phyloP scores from a whole-genome alignment of 2,329 filamentous ascomycete genomes.

The Helotiales sp. region DNA sequence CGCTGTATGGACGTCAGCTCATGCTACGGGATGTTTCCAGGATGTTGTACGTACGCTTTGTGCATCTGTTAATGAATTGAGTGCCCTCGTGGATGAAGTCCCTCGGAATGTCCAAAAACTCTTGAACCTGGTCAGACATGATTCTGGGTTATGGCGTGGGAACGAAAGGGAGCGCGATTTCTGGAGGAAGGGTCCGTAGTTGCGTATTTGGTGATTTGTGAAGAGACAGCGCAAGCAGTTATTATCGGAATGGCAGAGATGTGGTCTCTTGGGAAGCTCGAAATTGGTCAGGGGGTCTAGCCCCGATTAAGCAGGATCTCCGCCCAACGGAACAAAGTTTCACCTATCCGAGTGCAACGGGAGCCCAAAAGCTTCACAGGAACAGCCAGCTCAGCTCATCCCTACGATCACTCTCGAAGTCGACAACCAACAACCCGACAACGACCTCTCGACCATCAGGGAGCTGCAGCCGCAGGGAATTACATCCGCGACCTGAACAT shows the following conservation, averaged over 20 bases:
- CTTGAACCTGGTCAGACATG: constrained; percentile 57
- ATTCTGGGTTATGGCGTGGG: constrained; percentile 16
- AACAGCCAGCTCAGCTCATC: not conserved
- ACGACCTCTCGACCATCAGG: not conserved
- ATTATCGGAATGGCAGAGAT: not conserved
- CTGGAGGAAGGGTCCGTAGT: not conserved
- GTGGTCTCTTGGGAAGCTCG: not conserved
- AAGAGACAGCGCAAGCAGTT: not conserved
- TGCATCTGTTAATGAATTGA: constrained; percentile 44
- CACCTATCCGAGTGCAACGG: not conserved
- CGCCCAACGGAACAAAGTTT: not conserved
- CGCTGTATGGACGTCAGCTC: constrained; percentile 31
- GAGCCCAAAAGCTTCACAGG: too few relatives aligned
- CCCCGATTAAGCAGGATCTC: not conserved
- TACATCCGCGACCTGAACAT: not conserved
- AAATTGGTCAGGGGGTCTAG: not conserved
- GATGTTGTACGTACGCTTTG: constrained; percentile 39
- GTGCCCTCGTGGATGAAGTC: constrained; percentile 47
- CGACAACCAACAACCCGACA: not conserved
- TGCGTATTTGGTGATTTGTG: not conserved
- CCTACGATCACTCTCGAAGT: not conserved
- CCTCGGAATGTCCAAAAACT: constrained; percentile 53
- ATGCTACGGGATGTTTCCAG: not conserved
- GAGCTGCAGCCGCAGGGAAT: not conserved
- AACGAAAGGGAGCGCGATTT: not conserved